phyloP scores from a whole-genome alignment of 2,329 filamentous ascomycete species.

The Scytalidium sp. region DNA sequence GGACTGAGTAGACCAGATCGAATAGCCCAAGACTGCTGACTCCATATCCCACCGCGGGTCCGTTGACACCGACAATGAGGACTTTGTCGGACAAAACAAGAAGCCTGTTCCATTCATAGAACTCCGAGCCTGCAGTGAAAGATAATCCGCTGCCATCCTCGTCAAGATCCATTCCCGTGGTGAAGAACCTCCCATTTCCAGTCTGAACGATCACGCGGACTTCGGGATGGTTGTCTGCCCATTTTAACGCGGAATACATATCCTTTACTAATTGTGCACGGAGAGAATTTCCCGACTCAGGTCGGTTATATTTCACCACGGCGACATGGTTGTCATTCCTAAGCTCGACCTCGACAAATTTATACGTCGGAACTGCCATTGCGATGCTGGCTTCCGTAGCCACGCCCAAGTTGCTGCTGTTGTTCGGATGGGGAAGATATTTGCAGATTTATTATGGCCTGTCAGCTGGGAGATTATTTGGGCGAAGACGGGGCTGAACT shows the following conservation, averaged over 20 bases:
- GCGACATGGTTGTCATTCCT: conserved; percentile 6
- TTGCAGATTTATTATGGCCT: too few species aligned
- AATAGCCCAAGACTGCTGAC: conserved; percentile 19
- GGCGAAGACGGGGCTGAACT: too few species aligned
- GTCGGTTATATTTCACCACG: conserved; percentile 20
- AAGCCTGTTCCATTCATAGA: conserved; percentile 15
- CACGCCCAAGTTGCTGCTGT: too few species aligned
- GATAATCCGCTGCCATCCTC: conserved; percentile 7
- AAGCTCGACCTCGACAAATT: conserved; percentile 1
- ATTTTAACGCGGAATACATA: conserved; percentile 13
- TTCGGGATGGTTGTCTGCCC: conserved; percentile 12
- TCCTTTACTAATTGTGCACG: conserved; percentile 15
- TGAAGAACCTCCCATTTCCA: conserved; percentile 19
- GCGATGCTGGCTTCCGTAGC: too few species aligned
- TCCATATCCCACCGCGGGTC: conserved; percentile 19
- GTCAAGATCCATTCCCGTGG: conserved; percentile 20
- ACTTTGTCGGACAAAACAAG: conserved; percentile 20
- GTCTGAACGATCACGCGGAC: conserved; percentile 19
- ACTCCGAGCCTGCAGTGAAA: conserved; percentile 15
- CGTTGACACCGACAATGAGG: conserved; percentile 21
- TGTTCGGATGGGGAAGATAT: too few species aligned
- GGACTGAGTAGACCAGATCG: conserved; percentile 21
- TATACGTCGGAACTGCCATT: not conserved
- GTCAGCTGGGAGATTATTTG: too few species aligned
- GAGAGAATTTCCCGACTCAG: conserved; percentile 18